Percentiles rank a stretch among this genome's conserved stretches.
Conservation (phyloP, 495 filamentous ascomycete genomes). For the Podospora comata region DNA sequence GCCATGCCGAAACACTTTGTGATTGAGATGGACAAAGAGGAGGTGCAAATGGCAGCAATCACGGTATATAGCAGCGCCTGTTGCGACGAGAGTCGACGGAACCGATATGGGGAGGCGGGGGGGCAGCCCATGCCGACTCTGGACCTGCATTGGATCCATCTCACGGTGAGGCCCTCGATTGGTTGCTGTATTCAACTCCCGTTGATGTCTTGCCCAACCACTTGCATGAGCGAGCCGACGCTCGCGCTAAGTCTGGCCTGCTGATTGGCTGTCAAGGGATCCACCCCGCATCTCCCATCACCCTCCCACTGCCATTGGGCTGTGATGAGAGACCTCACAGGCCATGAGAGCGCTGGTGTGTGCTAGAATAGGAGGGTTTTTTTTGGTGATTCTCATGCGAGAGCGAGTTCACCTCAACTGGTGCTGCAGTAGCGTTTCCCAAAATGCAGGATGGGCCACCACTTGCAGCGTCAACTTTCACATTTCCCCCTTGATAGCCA, state of each 20-base stretch:
- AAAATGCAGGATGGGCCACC: conserved; percentile 1
- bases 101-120: conserved; percentile 24
- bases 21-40: conserved; percentile 41
- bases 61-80: conserved; percentile 55
- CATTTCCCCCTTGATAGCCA: conserved; percentile 1
- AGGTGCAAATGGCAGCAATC: conserved; percentile 23
- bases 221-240: conserved; percentile 10
- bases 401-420: not conserved
- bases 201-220: conserved; percentile 1
- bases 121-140: conserved; percentile 11
- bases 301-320: not conserved
- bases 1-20: conserved; percentile 46
- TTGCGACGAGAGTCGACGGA: conserved; percentile 44
- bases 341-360: not conserved
- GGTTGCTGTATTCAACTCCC: not conserved
- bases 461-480: not conserved
- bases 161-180: conserved; percentile 11
- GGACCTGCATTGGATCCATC: conserved; percentile 4
- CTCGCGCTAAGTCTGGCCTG: not conserved
- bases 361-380: not conserved
- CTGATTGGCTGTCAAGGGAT: not conserved
- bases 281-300: not conserved
- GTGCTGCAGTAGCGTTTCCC: conserved; percentile 6
- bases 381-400: not conserved
- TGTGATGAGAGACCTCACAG: not conserved